A percentile compares a stretch with the other conserved stretches of the same genome.
These are phyloP conservation scores for Alternaria solani DNA, from an alignment of 2,329 filamentous ascomycete genomes.

Conservation along the genomic window DNA sequence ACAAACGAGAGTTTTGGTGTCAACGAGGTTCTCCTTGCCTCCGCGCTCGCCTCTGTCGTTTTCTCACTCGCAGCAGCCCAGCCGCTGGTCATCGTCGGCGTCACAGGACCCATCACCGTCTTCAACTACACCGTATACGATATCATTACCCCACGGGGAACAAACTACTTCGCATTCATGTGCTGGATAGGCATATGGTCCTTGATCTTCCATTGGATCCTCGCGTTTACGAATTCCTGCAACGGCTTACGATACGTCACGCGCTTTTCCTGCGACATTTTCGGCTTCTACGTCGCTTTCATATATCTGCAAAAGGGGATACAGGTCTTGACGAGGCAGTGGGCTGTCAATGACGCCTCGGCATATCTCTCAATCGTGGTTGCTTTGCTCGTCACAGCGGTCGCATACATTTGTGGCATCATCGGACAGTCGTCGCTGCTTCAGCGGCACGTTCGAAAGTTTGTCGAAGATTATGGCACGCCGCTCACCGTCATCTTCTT, in stretches of 20 bases:
- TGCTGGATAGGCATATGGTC: slow-evolving; percentile 91
- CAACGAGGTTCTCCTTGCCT: slow-evolving; percentile 88
- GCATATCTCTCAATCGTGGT: slow-evolving; percentile 81
- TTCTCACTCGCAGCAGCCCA: slow-evolving; percentile 83
- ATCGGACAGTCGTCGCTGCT: slow-evolving; percentile 77
- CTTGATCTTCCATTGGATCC: slow-evolving; percentile 81
- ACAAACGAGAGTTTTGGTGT: slow-evolving; percentile 86
- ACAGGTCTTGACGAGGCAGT: slow-evolving; percentile 81
- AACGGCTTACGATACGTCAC: slow-evolving; percentile 90
- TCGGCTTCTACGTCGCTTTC: slow-evolving; percentile 91
- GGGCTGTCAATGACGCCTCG: slow-evolving; percentile 66
- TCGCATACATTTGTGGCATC: slow-evolving; percentile 76
- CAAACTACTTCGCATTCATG: slow-evolving; percentile 90
- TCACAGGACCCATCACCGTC: slow-evolving; percentile 91
- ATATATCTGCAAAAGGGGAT: slow-evolving; percentile 93
- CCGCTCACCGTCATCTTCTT: slow-evolving; percentile 76
- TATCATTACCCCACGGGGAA: slow-evolving; percentile 79
- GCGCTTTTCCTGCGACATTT: slow-evolving; percentile 90
- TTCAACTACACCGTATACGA: slow-evolving; percentile 96
- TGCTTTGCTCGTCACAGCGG: slow-evolving; percentile 78
- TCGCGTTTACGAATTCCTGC: slow-evolving; percentile 85
- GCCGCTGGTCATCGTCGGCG: slow-evolving; percentile 88
- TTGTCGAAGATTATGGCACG: slow-evolving; percentile 89
- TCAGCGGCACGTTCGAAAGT: slow-evolving; percentile 76
- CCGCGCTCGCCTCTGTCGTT: slow-evolving; percentile 81